A percentile compares a stretch with the other conserved stretches of the same genome.
These are phyloP conservation scores for Blastomyces percursus DNA, from an alignment of 2,329 filamentous ascomycete genomes.

Conservation along the genomic window DNA sequence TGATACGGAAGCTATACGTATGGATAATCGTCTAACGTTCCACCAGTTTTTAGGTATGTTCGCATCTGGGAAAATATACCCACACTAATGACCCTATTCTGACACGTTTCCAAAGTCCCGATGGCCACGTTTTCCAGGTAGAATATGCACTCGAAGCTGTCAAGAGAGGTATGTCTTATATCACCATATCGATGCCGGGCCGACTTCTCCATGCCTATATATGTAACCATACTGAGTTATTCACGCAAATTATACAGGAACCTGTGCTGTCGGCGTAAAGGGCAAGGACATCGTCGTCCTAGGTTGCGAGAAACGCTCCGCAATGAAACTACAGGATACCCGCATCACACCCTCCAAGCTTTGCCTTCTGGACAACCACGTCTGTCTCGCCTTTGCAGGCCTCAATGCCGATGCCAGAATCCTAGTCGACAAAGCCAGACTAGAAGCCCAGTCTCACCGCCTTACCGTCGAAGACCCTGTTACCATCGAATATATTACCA, in stretches of 20 bases:
- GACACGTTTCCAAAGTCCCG: slow-evolving; percentile 58
- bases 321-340: slow-evolving; percentile 99
- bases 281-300: slow-evolving; percentile 88
- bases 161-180: slow-evolving; percentile 63
- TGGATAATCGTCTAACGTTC: slow-evolving; percentile 5
- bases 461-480: slow-evolving; percentile 95
- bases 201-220: neutral
- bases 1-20: slow-evolving; percentile 24
- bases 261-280: slow-evolving; percentile 96
- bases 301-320: slow-evolving; percentile 96
- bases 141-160: slow-evolving; percentile 99
- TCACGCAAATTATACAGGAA: slow-evolving; percentile 47
- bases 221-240: neutral
- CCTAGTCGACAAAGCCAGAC: slow-evolving; percentile 90
- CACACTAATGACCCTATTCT: slow-evolving; percentile 24
- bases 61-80: slow-evolving; percentile 3
- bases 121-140: slow-evolving; percentile 99
- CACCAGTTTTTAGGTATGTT: slow-evolving; percentile 66
- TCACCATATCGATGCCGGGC: neutral
- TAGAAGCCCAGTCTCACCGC: slow-evolving; percentile 95
- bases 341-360: slow-evolving; percentile 99
- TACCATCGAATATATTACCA: slow-evolving; percentile 98
- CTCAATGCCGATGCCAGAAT: slow-evolving; percentile 97
- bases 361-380: slow-evolving; percentile 87
- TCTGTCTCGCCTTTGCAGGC: slow-evolving; percentile 92